phyloP scores from a whole-genome alignment of 345 rosid genomes.

The Rhodamnia argentea region DNA sequence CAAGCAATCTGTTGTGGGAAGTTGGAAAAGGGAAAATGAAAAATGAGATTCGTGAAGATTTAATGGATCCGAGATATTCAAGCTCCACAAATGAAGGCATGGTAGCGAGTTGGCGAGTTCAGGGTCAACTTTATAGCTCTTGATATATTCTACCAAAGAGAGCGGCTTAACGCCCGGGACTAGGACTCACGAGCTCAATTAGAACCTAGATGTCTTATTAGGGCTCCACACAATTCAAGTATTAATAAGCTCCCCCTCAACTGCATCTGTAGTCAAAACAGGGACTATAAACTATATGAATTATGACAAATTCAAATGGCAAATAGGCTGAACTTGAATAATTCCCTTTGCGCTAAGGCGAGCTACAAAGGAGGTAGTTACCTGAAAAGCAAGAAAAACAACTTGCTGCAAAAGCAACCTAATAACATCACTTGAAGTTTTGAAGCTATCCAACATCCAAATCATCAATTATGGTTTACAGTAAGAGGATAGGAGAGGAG shows the following conservation, averaged over 20 bases:
- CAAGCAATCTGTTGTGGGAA: not conserved
- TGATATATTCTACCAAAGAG: not conserved
- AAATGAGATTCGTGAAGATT: not conserved
- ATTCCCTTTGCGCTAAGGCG: not conserved
- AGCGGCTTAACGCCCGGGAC: not conserved
- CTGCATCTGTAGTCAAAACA: not conserved
- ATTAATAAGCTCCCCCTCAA: not conserved
- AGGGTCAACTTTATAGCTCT: not conserved
- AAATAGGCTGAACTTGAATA: not conserved
- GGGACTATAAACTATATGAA: not conserved
- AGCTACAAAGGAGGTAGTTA: not conserved
- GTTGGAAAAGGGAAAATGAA: not conserved
- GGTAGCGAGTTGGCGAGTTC: no score
- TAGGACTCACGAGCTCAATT: not conserved
- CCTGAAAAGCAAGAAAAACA: not conserved
- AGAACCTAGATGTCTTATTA: not conserved
- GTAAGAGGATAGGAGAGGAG: not conserved
- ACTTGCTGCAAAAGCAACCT: not conserved
- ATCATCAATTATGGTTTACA: not conserved
- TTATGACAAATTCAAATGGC: not conserved
- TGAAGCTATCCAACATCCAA: not conserved
- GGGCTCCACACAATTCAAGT: not conserved
- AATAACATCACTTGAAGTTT: not conserved
- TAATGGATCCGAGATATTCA: not conserved
- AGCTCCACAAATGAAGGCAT: not conserved